Base-by-base conservation (phyloP, 2,329 filamentous ascomycete genomes). In the Calycina herbarum region DNA sequence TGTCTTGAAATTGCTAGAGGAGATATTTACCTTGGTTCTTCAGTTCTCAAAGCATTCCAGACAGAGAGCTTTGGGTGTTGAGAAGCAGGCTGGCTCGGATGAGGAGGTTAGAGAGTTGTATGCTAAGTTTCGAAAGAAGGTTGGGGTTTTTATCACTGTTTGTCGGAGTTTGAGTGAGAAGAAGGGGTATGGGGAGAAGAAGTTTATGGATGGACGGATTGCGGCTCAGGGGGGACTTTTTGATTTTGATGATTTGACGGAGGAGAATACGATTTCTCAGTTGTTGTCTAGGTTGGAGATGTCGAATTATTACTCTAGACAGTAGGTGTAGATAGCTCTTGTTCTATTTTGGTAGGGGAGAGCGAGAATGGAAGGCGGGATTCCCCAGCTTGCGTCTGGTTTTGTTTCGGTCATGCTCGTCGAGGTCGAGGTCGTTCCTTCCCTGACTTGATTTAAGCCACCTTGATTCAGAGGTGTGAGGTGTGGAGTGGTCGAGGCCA, bases 11-110 rank as follows among this genome's bases (percentile, higher is more conserved):
- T 79, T 96, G 0, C 79, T 97, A 0, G 90, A 96, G 67, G 89
- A 91, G 20, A 90, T 94, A 1, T 94, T 96, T 69, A 81, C 82
- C 0, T 77, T 86, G 0, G 84, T 96, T n/a, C 79, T 97, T 11
- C 80, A 82, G 13, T 95, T 95, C 73, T 87, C 89, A n/a, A 84
- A 83, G 70, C 74, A 77, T 45, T 76, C 78, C 20, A 78, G 81
- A 69, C 71, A 79, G n/a, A 78, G 78, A 68, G 76, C 77, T 17
- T 68, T 79, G 13, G 77, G 79, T 67, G 69, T 45, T 67, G 66
- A 57, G 70, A 71, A 56, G 73, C 77, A 38, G 69, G 77, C 0
- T 70, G 73, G 57, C 15, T 74, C 73, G 6, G 78, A 79, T 65
- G 77, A 75, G 13, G 74, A 78, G n/a, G 74, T 82, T 13, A 76